phyloP scores from a whole-genome alignment of 805 yeast genomes.

The Kodamaea jinghongensis region DNA sequence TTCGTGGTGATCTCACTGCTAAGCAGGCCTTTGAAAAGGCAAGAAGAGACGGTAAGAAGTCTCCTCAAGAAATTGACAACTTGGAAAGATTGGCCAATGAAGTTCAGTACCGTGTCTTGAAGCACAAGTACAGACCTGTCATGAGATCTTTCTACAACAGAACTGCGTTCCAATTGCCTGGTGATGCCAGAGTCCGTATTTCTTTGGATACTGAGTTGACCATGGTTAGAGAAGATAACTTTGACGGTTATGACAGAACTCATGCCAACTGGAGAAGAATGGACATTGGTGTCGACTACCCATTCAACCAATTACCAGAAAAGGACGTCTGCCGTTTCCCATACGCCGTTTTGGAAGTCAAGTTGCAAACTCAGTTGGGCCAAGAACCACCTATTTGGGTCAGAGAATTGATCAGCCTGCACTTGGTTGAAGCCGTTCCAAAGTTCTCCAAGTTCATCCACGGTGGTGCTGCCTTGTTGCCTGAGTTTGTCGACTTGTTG shows the following conservation, averaged over 20 bases:
- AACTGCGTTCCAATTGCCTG: constrained; percentile 98
- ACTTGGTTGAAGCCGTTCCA: constrained; percentile 96
- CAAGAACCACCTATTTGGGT: constrained; percentile 99
- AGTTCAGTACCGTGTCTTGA: constrained; percentile 84
- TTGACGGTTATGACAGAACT: constrained; percentile 89
- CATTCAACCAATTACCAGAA: constrained; percentile 81
- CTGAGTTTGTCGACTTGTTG: constrained; percentile 76
- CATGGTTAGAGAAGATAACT: constrained; percentile 97
- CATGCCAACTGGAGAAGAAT: constrained; percentile 95
- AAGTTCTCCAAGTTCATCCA: constrained; percentile 96
- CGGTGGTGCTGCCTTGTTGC: constrained; percentile 89
- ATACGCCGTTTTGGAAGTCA: constrained; percentile 95
- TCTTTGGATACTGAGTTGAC: constrained; percentile 94
- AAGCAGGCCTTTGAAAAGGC: constrained; percentile 87
- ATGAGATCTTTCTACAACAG: constrained; percentile 95
- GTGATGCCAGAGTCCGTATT: constrained; percentile 98
- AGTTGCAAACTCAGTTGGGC: constrained; percentile 95
- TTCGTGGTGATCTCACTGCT: constrained; percentile 82
- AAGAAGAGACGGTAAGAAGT: constrained; percentile 89
- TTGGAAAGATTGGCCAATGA: constrained; percentile 91
- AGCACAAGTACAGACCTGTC: constrained; percentile 85
- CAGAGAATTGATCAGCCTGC: constrained; percentile 84
- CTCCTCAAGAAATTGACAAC: constrained; percentile 82
- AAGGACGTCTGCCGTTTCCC: constrained; percentile 91
- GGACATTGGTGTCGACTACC: constrained; percentile 98